These are phyloP conservation scores for Coniferiporia weirii DNA, from an alignment of 1,284 basidiomycete genomes.

Conservation along the genomic window DNA sequence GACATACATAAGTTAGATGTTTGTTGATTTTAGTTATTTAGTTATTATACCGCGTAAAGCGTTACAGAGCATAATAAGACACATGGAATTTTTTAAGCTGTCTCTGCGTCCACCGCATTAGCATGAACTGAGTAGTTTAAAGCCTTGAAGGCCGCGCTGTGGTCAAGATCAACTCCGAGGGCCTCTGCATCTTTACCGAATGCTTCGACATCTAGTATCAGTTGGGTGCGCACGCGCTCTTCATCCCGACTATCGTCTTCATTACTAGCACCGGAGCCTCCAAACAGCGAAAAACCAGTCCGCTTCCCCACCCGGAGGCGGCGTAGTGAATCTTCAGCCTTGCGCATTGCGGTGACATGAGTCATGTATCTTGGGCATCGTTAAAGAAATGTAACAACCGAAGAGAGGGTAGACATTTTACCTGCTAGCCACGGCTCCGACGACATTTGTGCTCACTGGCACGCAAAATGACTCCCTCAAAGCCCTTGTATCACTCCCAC, in stretches of 20 bases:
- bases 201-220: conserved; percentile 80
- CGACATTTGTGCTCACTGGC: conserved; percentile 59
- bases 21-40: background rate
- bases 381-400: background rate
- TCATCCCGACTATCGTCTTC: conserved; percentile 73
- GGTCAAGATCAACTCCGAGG: conserved; percentile 61
- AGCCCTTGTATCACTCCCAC: conserved; percentile 49
- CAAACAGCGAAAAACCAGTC: conserved; percentile 73
- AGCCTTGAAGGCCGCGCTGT: conserved; percentile 49
- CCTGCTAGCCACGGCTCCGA: conserved; percentile 71
- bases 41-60: no score
- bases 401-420: conserved; percentile 26
- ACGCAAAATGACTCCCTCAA: conserved; percentile 52
- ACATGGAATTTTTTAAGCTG: background rate
- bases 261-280: conserved; percentile 37
- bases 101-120: conserved; percentile 33
- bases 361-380: conserved; percentile 48
- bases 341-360: conserved; percentile 78
- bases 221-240: conserved; percentile 77
- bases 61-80: no score
- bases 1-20: background rate
- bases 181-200: conserved; percentile 72
- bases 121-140: conserved; percentile 58
- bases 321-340: conserved; percentile 83
- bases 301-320: conserved; percentile 84